These are phyloP conservation scores for Sphaerulina populicola DNA, from an alignment of 2,329 filamentous ascomycete species.

Conservation along the genomic window DNA sequence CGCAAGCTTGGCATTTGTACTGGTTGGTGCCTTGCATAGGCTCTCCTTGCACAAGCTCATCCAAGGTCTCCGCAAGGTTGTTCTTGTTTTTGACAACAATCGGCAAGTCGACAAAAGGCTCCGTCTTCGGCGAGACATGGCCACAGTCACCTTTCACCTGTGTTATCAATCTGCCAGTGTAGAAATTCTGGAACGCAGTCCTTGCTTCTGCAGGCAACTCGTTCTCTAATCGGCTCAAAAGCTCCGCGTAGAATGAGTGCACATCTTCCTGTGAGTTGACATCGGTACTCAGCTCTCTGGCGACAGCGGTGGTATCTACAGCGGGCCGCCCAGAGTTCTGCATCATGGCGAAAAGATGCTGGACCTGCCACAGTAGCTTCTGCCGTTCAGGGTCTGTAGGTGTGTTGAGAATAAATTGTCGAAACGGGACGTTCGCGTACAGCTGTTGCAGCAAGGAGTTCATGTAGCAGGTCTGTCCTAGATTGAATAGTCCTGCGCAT, in stretches of 20 bases:
- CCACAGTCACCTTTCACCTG: conserved; percentile 92
- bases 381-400: conserved; percentile 46
- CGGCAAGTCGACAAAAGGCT: conserved; percentile 89
- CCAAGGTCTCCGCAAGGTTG: conserved; percentile 73
- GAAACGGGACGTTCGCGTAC: conserved; percentile 88
- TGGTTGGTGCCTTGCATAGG: conserved; percentile 96
- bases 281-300: conserved; percentile 72
- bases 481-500: conserved; percentile 62
- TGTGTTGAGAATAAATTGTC: conserved; percentile 64
- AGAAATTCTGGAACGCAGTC: conserved; percentile 69
- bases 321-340: conserved; percentile 70
- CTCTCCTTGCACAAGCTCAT: conserved; percentile 93
- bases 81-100: conserved; percentile 92
- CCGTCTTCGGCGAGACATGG: conserved; percentile 82
- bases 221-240: conserved; percentile 84
- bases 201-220: conserved; percentile 64
- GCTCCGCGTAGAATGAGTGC: conserved; percentile 90
- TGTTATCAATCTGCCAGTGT: conserved; percentile 83
- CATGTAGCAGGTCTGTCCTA: conserved; percentile 94
- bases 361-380: conserved; percentile 64
- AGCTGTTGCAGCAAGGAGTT: conserved; percentile 91
- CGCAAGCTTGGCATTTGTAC: conserved; percentile 90
- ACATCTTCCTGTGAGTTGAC: conserved; percentile 93
- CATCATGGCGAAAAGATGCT: conserved; percentile 74
- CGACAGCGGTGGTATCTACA: conserved; percentile 64